A percentile compares a stretch with the other conserved stretches of the same genome.
Evolutionary conservation across 1,284 basidiomycete genomes (phyloP).

Genomic region (Amylostereum areolatum): DNA sequence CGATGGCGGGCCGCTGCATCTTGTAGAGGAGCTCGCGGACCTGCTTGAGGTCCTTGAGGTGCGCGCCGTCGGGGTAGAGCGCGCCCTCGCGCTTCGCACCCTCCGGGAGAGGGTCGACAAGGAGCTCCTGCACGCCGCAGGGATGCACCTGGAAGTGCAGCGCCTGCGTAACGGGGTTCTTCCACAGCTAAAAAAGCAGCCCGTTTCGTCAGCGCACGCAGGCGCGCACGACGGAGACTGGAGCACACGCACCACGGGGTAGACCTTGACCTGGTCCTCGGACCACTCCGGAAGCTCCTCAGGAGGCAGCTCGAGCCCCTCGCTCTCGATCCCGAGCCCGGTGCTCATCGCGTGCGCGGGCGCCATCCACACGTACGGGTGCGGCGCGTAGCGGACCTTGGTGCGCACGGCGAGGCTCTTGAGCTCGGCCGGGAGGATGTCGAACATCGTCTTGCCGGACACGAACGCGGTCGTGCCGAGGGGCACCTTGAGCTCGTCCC

Average conservation of each 20-base stretch:
- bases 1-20: constrained; percentile 79
- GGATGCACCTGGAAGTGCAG: constrained; percentile 78
- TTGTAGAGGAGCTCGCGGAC: constrained; percentile 69
- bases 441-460: constrained; percentile 81
- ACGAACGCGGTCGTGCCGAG: constrained; percentile 84
- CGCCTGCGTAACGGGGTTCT: constrained; percentile 73
- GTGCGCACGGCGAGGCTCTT: constrained; percentile 81
- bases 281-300: constrained; percentile 71
- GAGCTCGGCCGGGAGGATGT: constrained; percentile 67
- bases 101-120: constrained; percentile 58
- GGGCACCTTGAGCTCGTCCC: constrained; percentile 77
- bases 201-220: neutral
- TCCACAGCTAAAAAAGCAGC: constrained; percentile 57
- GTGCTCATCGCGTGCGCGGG: constrained; percentile 65
- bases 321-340: constrained; percentile 74
- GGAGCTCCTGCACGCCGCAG: constrained; percentile 50
- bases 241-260: constrained; percentile 53
- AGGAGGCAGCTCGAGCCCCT: constrained; percentile 61
- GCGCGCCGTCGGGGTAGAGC: constrained; percentile 71
- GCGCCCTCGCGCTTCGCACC: constrained; percentile 44
- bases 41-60: constrained; percentile 60
- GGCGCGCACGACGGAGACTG: neutral
- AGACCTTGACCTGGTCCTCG: constrained; percentile 62
- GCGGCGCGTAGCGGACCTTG: constrained; percentile 65
- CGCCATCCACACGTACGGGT: constrained; percentile 85